Evolutionary conservation across 1,284 basidiomycete genomes (phyloP).

Genomic region (Cerrena zonata): DNA sequence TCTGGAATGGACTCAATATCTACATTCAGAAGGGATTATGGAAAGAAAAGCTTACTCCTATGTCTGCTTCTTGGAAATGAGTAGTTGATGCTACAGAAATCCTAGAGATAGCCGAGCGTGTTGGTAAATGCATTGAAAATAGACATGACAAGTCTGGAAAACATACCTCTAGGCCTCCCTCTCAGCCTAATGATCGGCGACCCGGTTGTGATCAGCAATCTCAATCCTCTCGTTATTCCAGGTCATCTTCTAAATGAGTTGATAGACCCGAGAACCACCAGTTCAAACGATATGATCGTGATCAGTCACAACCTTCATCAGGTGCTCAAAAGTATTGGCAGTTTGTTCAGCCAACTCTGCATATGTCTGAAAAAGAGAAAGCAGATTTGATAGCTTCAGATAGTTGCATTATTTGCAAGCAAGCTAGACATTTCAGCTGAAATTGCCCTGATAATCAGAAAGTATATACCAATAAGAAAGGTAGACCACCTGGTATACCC

Average conservation of each 20-base stretch:
- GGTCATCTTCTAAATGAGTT: not conserved
- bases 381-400: slow-evolving; percentile 7
- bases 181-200: not conserved
- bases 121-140: not conserved
- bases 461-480: slow-evolving; percentile 7
- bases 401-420: slow-evolving; percentile 14
- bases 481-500: slow-evolving; percentile 10
- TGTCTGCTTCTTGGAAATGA: not conserved
- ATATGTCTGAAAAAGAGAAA: slow-evolving; percentile 8
- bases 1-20: not conserved
- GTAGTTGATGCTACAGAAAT: not conserved
- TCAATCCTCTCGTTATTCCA: not conserved
- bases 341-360: not conserved
- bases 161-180: not conserved
- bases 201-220: not conserved
- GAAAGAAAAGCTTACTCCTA: not conserved
- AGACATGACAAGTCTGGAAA: not conserved
- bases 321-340: not conserved
- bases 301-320: not conserved
- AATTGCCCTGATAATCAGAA: slow-evolving; percentile 6
- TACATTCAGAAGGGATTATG: not conserved
- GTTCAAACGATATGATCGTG: not conserved
- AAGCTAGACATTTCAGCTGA: slow-evolving; percentile 10
- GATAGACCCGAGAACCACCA: not conserved
- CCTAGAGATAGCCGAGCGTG: not conserved